Percentiles rank a stretch among this genome's conserved stretches.
phyloP scores from a whole-genome alignment of 2,329 filamentous ascomycete genomes.

The Blastomyces percursus region DNA sequence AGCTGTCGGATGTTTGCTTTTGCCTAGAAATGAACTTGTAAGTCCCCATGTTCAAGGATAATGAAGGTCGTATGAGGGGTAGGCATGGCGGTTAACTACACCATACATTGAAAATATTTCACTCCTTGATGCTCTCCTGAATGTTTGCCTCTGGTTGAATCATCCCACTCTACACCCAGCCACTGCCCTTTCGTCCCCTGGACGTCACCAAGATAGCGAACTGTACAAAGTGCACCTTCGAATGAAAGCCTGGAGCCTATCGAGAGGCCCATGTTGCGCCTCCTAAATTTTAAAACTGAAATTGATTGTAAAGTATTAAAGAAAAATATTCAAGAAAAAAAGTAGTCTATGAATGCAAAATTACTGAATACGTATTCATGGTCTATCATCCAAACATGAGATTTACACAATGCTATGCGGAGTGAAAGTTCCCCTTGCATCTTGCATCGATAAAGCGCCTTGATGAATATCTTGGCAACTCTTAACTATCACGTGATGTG shows the following conservation, averaged over 20 bases:
- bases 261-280: constrained; percentile 23
- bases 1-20: constrained; percentile 53
- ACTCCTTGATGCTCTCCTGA: constrained; percentile 69
- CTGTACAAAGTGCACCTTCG: constrained; percentile 64
- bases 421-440: background rate
- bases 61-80: background rate
- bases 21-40: constrained; percentile 37
- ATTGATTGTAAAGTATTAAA: constrained; percentile 7
- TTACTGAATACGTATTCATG: background rate
- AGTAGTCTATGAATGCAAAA: background rate
- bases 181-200: constrained; percentile 65
- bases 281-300: constrained; percentile 19
- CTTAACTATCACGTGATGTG: background rate
- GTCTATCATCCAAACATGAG: background rate
- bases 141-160: constrained; percentile 76
- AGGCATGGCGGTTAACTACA: background rate
- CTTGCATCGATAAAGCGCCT: no score
- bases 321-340: constrained; percentile 8
- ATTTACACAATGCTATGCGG: background rate
- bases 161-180: constrained; percentile 97
- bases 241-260: constrained; percentile 72
- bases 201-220: constrained; percentile 71
- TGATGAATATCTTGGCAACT: background rate
- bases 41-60: constrained; percentile 9
- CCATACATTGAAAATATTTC: constrained; percentile 70